Evolutionary conservation across 371 early-diverging fungal species (phyloP).

Genomic region (Mucor piriformis): DNA sequence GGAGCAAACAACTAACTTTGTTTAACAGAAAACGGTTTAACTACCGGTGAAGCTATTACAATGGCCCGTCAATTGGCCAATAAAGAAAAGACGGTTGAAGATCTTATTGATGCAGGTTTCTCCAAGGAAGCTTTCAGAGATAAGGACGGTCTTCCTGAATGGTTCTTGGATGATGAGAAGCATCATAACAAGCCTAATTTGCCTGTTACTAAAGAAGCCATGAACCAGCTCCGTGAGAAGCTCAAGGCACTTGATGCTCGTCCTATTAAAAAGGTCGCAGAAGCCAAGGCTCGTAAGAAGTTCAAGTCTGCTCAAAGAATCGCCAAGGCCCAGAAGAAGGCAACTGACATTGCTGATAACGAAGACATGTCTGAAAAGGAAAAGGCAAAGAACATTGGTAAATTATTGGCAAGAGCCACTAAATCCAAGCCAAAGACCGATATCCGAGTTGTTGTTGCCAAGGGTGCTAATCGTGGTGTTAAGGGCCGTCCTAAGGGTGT

Average conservation of each 20-base stretch:
- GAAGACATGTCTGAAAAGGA: conserved; percentile 89
- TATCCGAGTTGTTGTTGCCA: conserved; percentile 90
- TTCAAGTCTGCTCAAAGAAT: conserved; percentile 72
- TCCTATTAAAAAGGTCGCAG: conserved; percentile 98
- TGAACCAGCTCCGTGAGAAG: conserved; percentile 78
- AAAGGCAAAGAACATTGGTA: conserved; percentile 81
- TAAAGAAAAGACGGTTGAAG: conserved; percentile 72
- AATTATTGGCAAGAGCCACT: conserved; percentile 69
- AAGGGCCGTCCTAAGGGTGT: conserved; percentile 96
- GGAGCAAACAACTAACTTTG: too few relatives aligned
- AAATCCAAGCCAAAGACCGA: conserved; percentile 79
- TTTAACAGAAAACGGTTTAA: conserved; percentile 50
- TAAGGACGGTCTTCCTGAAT: conserved; percentile 81
- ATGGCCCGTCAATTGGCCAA: conserved; percentile 85
- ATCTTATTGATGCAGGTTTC: conserved; percentile 88
- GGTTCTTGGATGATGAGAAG: conserved; percentile 94
- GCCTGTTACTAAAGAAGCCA: conserved; percentile 96
- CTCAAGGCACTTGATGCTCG: conserved; percentile 90
- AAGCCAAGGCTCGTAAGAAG: conserved; percentile 97
- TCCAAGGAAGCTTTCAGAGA: conserved; percentile 90
- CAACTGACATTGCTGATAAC: conserved; percentile 82
- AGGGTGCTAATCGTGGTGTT: conserved; percentile 79
- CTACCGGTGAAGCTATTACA: conserved; percentile 89
- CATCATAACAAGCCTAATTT: conserved; percentile 84
- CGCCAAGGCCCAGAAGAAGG: conserved; percentile 87